A percentile compares a stretch with the other conserved stretches of the same genome.
Evolutionary conservation across 2,329 filamentous ascomycete genomes (phyloP).

Genomic region (Verticillium zaregamsianum): DNA sequence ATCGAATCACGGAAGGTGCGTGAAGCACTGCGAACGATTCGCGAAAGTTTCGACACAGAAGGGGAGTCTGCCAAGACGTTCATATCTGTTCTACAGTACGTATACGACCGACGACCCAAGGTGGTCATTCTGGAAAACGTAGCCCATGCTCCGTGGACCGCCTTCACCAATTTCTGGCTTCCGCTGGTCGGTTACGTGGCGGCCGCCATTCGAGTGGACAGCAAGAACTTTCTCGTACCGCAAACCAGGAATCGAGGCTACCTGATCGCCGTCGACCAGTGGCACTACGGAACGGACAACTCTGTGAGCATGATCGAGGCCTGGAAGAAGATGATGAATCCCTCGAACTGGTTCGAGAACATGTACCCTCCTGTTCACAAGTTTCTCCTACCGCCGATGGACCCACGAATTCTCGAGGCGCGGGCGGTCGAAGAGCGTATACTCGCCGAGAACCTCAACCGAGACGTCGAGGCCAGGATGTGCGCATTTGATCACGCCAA

Average conservation of each 20-base stretch:
- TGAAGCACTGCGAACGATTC: conserved; percentile 29
- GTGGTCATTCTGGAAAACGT: conserved; percentile 74
- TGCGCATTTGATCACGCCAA: conserved; percentile 58
- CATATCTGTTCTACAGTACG: conserved; percentile 55
- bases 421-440: conserved; percentile 41
- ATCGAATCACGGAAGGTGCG: conserved; percentile 50
- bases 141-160: conserved; percentile 51
- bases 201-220: conserved; percentile 50
- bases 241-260: conserved; percentile 63
- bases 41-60: neutral
- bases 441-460: conserved; percentile 19
- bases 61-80: conserved; percentile 67
- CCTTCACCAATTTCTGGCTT: conserved; percentile 37
- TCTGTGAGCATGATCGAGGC: conserved; percentile 20
- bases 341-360: conserved; percentile 38
- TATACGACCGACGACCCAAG: conserved; percentile 48
- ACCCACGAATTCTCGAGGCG: conserved; percentile 47
- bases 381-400: conserved; percentile 55
- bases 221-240: conserved; percentile 69
- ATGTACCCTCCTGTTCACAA: conserved; percentile 57
- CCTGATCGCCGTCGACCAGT: conserved; percentile 48
- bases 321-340: conserved; percentile 41
- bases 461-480: conserved; percentile 44
- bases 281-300: conserved; percentile 20
- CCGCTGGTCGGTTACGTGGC: conserved; percentile 51